Conservation (phyloP, 257 asterid genomes). For the Solanum gandarillasii region DNA sequence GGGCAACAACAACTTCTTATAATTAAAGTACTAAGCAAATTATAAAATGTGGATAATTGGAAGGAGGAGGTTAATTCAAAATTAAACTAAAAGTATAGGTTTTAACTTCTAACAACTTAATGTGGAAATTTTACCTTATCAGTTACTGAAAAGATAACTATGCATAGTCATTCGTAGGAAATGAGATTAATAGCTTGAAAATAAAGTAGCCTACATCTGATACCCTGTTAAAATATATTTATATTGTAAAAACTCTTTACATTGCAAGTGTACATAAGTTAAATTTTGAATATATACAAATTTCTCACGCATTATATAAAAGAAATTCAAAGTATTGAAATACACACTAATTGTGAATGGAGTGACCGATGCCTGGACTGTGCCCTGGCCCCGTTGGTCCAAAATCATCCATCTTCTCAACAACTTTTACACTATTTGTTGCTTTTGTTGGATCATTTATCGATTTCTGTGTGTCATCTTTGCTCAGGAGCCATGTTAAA, state of each 20-base stretch:
- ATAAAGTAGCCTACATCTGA: background rate
- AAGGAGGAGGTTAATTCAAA: background rate
- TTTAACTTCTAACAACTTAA: background rate
- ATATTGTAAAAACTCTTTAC: background rate
- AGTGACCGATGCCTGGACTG: constrained; percentile 33
- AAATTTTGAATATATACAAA: background rate
- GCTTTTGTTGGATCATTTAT: background rate
- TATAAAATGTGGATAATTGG: background rate
- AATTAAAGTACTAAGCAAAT: background rate
- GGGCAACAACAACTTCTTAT: background rate
- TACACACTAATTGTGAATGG: constrained; percentile 7
- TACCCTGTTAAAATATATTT: background rate
- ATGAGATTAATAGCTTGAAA: background rate
- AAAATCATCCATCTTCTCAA: constrained; percentile 6
- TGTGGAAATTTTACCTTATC: too few species aligned
- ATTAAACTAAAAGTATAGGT: background rate
- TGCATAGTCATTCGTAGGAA: background rate
- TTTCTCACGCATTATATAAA: background rate
- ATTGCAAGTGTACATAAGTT: background rate
- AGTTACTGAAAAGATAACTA: background rate
- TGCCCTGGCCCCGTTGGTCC: constrained; percentile 26
- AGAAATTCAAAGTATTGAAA: background rate
- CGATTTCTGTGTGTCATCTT: background rate
- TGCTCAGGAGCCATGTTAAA: background rate
- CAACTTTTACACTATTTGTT: background rate